phyloP scores from a whole-genome alignment of 192 early-diverging fungal species.

The Dissophora globulifera region DNA sequence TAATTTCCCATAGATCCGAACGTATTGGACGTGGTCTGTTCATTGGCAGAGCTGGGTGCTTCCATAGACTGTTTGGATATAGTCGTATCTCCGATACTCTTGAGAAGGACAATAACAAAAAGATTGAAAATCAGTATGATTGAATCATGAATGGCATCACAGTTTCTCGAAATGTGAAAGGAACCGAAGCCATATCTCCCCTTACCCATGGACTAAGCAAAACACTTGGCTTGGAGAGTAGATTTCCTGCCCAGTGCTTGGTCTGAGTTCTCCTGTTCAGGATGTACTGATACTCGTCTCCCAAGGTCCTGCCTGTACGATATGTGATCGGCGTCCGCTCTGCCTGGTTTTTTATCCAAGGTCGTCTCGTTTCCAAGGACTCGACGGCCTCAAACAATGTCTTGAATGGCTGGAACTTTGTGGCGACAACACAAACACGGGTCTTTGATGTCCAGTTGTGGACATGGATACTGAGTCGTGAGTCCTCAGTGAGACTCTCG shows the following conservation, averaged over 20 bases:
- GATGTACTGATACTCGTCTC: constrained; percentile 65
- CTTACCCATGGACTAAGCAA: constrained; percentile 56
- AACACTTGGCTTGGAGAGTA: constrained; percentile 55
- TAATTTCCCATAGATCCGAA: neutral
- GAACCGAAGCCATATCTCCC: no score
- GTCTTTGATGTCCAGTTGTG: constrained; percentile 28
- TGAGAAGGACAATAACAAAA: neutral
- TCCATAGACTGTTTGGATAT: constrained; percentile 21
- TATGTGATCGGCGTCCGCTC: neutral
- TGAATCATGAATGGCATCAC: no score
- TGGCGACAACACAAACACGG: constrained; percentile 19
- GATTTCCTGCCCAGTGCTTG: constrained; percentile 55
- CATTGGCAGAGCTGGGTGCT: neutral
- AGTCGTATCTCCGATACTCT: constrained; percentile 35
- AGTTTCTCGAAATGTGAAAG: no score
- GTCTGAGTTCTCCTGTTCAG: constrained; percentile 55
- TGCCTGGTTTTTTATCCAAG: constrained; percentile 7
- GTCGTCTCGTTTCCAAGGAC: neutral
- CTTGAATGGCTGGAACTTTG: constrained; percentile 22
- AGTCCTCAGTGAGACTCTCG: neutral
- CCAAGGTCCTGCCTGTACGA: constrained; percentile 46
- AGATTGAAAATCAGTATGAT: neutral
- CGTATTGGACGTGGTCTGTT: neutral
- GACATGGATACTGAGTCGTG: constrained; percentile 16
- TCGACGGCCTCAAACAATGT: constrained; percentile 10